Evolutionary conservation across 352 stramenopile genomes (phyloP).

Genomic region (Globisporangium orthogonon): DNA sequence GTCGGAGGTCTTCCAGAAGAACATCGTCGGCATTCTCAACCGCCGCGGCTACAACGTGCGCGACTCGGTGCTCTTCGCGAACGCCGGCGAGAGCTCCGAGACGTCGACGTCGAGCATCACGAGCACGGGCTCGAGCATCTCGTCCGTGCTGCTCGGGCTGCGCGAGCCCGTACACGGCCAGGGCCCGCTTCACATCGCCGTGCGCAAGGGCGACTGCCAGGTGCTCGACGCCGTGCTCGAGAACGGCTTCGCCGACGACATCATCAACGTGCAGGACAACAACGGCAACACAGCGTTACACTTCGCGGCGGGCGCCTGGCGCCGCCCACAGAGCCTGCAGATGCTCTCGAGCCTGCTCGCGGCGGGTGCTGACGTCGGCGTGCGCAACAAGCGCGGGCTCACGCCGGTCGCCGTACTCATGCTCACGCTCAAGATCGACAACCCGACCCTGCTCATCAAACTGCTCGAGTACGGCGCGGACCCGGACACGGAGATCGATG

Average conservation of each 20-base stretch:
- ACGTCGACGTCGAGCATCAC: slow-evolving; percentile 54
- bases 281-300: slow-evolving; percentile 82
- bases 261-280: slow-evolving; percentile 62
- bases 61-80: slow-evolving; percentile 29
- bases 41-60: slow-evolving; percentile 81
- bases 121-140: slow-evolving; percentile 52
- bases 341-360: slow-evolving; percentile 45
- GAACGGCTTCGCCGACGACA: slow-evolving; percentile 61
- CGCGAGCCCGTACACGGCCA: slow-evolving; percentile 73
- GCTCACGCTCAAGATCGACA: slow-evolving; percentile 74
- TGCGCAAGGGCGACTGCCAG: slow-evolving; percentile 63
- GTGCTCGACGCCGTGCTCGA: slow-evolving; percentile 66
- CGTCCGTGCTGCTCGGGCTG: slow-evolving; percentile 60
- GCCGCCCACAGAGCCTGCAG: slow-evolving; percentile 29
- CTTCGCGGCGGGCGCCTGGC: slow-evolving; percentile 64
- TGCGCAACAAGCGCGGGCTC: slow-evolving; percentile 57
- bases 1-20: slow-evolving; percentile 55
- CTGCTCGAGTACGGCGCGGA: slow-evolving; percentile 57
- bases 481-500: slow-evolving; percentile 56
- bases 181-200: slow-evolving; percentile 69
- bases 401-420: slow-evolving; percentile 71
- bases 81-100: slow-evolving; percentile 38
- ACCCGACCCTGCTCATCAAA: slow-evolving; percentile 51
- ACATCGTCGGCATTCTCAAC: slow-evolving; percentile 70
- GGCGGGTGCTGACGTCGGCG: slow-evolving; percentile 42